Conservation (phyloP, 257 asterid genomes). For the Nicotiana otophora region DNA sequence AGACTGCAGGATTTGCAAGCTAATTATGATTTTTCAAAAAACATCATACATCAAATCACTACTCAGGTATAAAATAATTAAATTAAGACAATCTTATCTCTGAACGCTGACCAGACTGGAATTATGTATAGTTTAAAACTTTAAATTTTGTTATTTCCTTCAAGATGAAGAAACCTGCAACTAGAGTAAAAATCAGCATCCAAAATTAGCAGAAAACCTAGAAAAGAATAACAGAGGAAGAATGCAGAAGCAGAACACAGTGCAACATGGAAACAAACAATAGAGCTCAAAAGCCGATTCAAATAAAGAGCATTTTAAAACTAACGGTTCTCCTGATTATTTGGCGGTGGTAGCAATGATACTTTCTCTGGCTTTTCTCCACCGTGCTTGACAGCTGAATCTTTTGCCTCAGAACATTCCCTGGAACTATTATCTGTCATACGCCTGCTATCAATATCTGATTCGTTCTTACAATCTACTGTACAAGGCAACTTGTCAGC, state of each 20-base stretch:
- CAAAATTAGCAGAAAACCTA: background rate
- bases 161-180: background rate
- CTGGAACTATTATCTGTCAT: slow-evolving; percentile 40
- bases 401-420: slow-evolving; percentile 55
- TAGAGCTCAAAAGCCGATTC: background rate
- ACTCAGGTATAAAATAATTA: background rate
- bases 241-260: background rate
- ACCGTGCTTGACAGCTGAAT: slow-evolving; percentile 33
- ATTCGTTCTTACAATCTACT: slow-evolving; percentile 35
- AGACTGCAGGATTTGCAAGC: background rate
- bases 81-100: background rate
- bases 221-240: background rate
- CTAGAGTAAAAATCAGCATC: background rate
- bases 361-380: slow-evolving; percentile 47
- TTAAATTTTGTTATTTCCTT: background rate
- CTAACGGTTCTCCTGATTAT: slow-evolving; percentile 34
- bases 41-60: background rate
- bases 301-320: slow-evolving; percentile 15
- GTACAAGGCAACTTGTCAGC: slow-evolving; percentile 26
- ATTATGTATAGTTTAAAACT: background rate
- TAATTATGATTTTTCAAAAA: background rate
- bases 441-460: slow-evolving; percentile 33
- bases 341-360: slow-evolving; percentile 27
- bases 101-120: background rate
- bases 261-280: slow-evolving; percentile 13